Evolutionary conservation across 768 basidiomycete species (phyloP), one percentile per base, ranked within the genome.

Genomic region (Mycena galopus): DNA sequence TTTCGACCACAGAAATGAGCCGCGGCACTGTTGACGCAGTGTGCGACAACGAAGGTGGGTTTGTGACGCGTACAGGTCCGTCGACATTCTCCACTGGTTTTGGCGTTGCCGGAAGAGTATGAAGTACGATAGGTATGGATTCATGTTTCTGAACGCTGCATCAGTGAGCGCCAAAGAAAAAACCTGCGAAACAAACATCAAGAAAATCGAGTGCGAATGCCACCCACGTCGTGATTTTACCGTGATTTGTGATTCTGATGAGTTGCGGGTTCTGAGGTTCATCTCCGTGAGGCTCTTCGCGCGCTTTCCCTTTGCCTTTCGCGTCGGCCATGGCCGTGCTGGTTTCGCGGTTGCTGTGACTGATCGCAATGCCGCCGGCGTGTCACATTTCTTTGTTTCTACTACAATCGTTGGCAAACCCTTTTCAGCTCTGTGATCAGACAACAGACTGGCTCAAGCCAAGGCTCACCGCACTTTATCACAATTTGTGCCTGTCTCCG

Each of bases 1-100:
- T 94, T 80, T 97, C 95, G 0, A 90, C 91, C 4, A 95, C 92
- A 0, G 92, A 90, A 42, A 96, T 84, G 10, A 97, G 86, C 0
- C 92, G 89, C 0, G 94, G 90, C 6, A 90, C 86, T 10, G 83
- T 78, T 0, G 82, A 74, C 0, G 88, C 85, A 3, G 84, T 81
- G 19, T 79, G 77, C 4, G 81, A 81, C 56, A 81, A 77, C 35
- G 77, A 56, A 55, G 73, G 63, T 67, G 60, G 74, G 73, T 51
- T 30, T 47, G 44, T 21, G 67, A 30, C 61, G 32, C 65, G 44
- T 56, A 27, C 65, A 4, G 65, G 25, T 56, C 63, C 39, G n/a
- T 55, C 65, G 27, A 59, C 7, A 32, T 37, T 70, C 17, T 74
- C 66, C 27, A 64, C 55, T 53, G 63, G 12, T 65, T 30, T 77